Percentiles rank a stretch among this genome's conserved stretches.
These are phyloP conservation scores for Eucalyptus cloeziana DNA, from an alignment of 345 rosid species.

Conservation along the genomic window DNA sequence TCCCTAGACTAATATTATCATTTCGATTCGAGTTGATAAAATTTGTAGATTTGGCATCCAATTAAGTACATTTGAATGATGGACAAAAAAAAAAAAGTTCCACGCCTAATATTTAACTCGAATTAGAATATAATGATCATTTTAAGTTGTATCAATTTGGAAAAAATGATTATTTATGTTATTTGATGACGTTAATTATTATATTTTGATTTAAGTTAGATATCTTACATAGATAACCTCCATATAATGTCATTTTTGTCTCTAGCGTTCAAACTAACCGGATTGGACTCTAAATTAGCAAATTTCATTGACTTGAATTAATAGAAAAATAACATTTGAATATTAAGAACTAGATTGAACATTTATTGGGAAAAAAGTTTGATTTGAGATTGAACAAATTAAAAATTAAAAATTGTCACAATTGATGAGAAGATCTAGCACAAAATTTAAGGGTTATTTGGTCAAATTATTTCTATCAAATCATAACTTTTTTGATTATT, in stretches of 20 bases:
- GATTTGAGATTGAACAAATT: too few relatives aligned
- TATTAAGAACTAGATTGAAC: neutral
- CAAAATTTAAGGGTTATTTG: neutral
- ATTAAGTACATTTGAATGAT: neutral
- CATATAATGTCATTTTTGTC: neutral
- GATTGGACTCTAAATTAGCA: neutral
- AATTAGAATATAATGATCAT: neutral
- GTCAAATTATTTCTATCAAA: neutral
- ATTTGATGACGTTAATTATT: neutral
- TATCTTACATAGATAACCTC: too few relatives aligned
- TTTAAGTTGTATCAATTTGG: neutral
- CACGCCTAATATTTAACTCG: fast-evolving
- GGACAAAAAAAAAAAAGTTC: neutral
- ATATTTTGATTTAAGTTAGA: neutral
- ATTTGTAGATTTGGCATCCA: neutral
- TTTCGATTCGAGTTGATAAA: neutral
- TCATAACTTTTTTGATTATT: too few relatives aligned
- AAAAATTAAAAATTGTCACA: too few relatives aligned
- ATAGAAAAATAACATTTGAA: neutral
- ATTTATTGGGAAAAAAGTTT: too few relatives aligned
- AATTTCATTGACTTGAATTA: neutral
- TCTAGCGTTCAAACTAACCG: neutral
- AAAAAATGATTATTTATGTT: neutral
- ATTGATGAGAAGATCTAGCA: too few relatives aligned
- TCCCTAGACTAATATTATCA: neutral